Base-by-base conservation (phyloP, 2,329 filamentous ascomycete genomes). In the Colletotrichum abscissum region DNA sequence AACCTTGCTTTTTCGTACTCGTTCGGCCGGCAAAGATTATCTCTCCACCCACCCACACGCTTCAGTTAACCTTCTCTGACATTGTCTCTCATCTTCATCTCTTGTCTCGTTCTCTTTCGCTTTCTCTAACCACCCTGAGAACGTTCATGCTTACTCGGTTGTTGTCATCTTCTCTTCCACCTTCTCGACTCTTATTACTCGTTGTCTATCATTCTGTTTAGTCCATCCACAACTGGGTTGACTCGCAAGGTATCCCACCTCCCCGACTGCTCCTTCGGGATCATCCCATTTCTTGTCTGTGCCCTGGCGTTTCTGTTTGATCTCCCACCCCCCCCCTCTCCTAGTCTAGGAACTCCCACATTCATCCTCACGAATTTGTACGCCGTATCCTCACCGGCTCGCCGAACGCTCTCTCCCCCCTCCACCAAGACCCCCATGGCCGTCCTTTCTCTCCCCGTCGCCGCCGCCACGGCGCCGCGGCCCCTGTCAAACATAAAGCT, bases 1-100 rank as follows among this genome's bases (percentile, higher is more conserved):
- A 26, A 54, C 56, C 60, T 70, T 71, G 71, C 67, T 70, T 66
- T 72, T 72, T 74, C 71, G 71, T 74, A 74, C 71, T 74, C 71
- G 71, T 67, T 58, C 67, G 63, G 62, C 24, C 24, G 49, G 62
- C 63, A 52, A 26, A 33, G 63, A 24, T 63, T 49, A 33, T 63
- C 35, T 69, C 38, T 60, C 64, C 65, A 72, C 57, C 49, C 57
- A 46, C 26, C 49, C 69, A 69, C 49, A 69, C 49, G 57, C 56
- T 56, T 60, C 33, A 28, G 12, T 71, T 71, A 67, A 71, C 68
- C 63, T 71, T 67, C 38, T 69, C 69, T 72, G 65, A 63, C 69
- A 72, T 35, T 71, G 63, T 71, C 71, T 71, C 56, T 71, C 26
- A 42, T 42, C 58, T 46, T 35, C 63, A 57, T 69, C 49, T 63